A percentile compares a stretch with the other conserved stretches of the same genome.
phyloP scores from a whole-genome alignment of 2,329 filamentous ascomycete genomes.

The Hypoxylon sp. region DNA sequence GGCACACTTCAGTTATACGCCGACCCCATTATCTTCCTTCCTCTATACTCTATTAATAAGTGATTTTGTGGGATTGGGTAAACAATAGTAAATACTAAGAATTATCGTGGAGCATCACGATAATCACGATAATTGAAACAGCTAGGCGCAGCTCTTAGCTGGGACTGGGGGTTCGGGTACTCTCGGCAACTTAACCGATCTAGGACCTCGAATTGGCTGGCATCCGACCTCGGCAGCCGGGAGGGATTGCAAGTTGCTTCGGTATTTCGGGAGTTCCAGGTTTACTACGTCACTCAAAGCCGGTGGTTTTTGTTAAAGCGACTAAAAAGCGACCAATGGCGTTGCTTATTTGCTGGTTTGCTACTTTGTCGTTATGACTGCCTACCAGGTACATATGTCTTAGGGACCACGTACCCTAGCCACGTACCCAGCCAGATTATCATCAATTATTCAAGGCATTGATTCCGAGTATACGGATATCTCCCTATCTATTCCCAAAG shows the following conservation, averaged over 20 bases:
- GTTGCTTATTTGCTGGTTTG: slow-evolving; percentile 12
- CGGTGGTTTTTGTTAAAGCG: slow-evolving; percentile 18
- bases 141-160: slow-evolving; percentile 11
- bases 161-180: slow-evolving; percentile 37
- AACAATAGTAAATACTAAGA: slow-evolving; percentile 1
- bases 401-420: slow-evolving; percentile 14
- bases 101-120: slow-evolving; percentile 24
- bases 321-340: slow-evolving; percentile 27
- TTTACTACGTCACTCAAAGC: slow-evolving; percentile 34
- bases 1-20: neutral
- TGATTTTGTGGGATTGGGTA: slow-evolving; percentile 5
- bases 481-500: slow-evolving; percentile 28
- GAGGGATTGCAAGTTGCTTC: slow-evolving; percentile 21
- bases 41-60: slow-evolving; percentile 3
- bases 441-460: slow-evolving; percentile 29
- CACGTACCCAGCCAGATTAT: slow-evolving; percentile 14
- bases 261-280: slow-evolving; percentile 43
- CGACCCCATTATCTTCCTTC: neutral
- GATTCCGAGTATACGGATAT: neutral
- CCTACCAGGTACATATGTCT: too few relatives aligned
- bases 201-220: slow-evolving; percentile 37
- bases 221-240: slow-evolving; percentile 47
- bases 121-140: slow-evolving; percentile 32
- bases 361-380: slow-evolving; percentile 7
- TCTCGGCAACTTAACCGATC: slow-evolving; percentile 39